Base-by-base conservation (phyloP, 2,329 filamentous ascomycete species). In the Diaporthe citrichinensis region DNA sequence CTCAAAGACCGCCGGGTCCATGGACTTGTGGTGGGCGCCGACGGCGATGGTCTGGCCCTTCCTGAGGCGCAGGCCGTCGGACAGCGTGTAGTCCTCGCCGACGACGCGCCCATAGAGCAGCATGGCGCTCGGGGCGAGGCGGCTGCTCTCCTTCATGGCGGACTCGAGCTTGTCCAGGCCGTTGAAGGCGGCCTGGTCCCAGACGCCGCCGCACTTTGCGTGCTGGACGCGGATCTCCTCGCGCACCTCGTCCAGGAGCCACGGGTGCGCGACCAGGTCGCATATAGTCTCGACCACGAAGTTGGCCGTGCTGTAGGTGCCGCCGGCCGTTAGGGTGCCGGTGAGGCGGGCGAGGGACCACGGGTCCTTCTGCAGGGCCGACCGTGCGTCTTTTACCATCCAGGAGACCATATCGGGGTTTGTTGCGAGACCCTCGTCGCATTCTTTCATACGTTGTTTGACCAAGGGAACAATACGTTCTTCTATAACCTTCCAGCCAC, bases 91-190 rank as follows among this genome's bases (percentile, higher is more conserved):
- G 51, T 55, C 51, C 51, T 55, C 51, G 51, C 51, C 51, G 23
- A 55, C 51, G 25, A 55, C 51, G 4, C 51, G 51, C 2, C 51
- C 51, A n/a, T 55, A 55, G 9, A 55, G 51, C 51, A 55, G n/a
- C 51, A 55, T 55, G 0, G 51, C 51, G 51, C 51, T 55, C 23
- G 51, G 51, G n/a, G 51, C 51, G 51, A 55, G 51, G 5, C 51
- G 51, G 23, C 51, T 55, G 51, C 51, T 55, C 25, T 55, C 51
- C 51, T 55, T 55, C 51, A 55, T 55, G n/a, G 51, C 51, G n/a
- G 51, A 55, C 51, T 55, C 51, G 51, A 55, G 51, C 51, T 55
- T 55, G 51, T 55, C 51, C 51, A 55, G 23, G n/a, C 7, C 51
- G 51, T 55, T 55, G 51, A 55, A 55, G 51, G 51, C 51, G 23